Conservation (phyloP, 495 filamentous ascomycete species). For the Neurospora sp. region DNA sequence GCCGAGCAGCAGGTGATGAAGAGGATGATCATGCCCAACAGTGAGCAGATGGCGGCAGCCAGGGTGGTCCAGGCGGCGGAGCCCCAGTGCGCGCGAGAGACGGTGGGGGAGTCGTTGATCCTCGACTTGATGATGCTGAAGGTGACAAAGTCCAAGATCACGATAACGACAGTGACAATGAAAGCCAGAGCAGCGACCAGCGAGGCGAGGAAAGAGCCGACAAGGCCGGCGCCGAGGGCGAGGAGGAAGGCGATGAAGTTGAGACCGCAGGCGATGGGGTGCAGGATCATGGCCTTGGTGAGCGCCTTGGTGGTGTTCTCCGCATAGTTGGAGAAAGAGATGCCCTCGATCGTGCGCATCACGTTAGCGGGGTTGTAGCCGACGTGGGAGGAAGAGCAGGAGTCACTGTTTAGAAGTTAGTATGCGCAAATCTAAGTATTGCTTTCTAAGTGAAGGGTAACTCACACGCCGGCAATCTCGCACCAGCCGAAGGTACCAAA, state of each 20-base stretch:
- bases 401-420: conserved; percentile 22
- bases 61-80: conserved; percentile 42
- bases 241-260: conserved; percentile 50
- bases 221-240: conserved; percentile 40
- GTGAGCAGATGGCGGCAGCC: conserved; percentile 38
- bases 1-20: conserved; percentile 48
- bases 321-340: conserved; percentile 27
- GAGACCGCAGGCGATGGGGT: conserved; percentile 47
- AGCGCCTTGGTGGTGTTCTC: conserved; percentile 34
- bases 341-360: conserved; percentile 25
- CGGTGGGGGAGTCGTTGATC: conserved; percentile 31
- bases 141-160: conserved; percentile 46
- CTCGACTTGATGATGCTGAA: conserved; percentile 43
- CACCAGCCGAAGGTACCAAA: conserved; percentile 54
- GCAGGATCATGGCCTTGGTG: conserved; percentile 49
- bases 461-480: conserved; percentile 18
- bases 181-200: conserved; percentile 41
- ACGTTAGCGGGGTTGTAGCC: conserved; percentile 44
- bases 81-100: conserved; percentile 32
- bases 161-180: conserved; percentile 41
- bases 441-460: background rate
- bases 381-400: conserved; percentile 33
- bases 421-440: background rate
- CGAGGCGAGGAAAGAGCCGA: conserved; percentile 41
- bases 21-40: conserved; percentile 44